Percentiles rank a stretch among this genome's conserved stretches.
These are phyloP conservation scores for Candida fluviatilis DNA, from an alignment of 805 yeast species.

Conservation along the genomic window DNA sequence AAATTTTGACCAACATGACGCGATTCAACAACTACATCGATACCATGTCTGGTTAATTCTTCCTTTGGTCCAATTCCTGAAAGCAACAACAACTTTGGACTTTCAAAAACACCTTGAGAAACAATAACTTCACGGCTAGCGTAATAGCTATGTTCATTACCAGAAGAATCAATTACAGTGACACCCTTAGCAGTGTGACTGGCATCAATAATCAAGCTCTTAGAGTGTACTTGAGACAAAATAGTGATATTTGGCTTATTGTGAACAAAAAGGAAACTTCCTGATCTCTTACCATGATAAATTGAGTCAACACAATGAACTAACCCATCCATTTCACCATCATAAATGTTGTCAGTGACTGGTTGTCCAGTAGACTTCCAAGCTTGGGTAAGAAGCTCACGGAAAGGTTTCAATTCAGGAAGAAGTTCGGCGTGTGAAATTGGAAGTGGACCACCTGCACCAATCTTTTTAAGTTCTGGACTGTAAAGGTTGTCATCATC, in stretches of 20 bases:
- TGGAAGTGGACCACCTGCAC: too few species aligned
- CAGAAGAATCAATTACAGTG: constrained; percentile 15
- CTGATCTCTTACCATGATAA: constrained; percentile 18
- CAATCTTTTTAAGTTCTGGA: too few species aligned
- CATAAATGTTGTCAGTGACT: too few species aligned
- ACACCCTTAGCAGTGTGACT: constrained; percentile 17
- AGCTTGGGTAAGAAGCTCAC: too few species aligned
- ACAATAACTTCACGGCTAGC: constrained; percentile 22
- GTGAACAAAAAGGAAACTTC: constrained; percentile 13
- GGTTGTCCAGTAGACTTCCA: too few species aligned
- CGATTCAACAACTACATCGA: constrained; percentile 19
- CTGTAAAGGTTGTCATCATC: too few species aligned
- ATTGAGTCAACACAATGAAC: constrained; percentile 18
- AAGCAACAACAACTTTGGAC: constrained; percentile 26
- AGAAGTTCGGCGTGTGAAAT: too few species aligned
- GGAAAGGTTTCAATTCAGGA: too few species aligned
- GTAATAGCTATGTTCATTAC: constrained; percentile 16
- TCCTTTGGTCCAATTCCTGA: constrained; percentile 25
- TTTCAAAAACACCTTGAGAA: constrained; percentile 25
- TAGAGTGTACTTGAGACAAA: constrained; percentile 20
- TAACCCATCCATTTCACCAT: constrained; percentile 17
- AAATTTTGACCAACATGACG: constrained; percentile 28
- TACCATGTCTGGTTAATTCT: constrained; percentile 21
- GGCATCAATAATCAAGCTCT: constrained; percentile 16
- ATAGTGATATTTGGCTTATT: constrained; percentile 20